Evolutionary conservation across 352 stramenopile species (phyloP), one percentile per base, ranked within the genome.

Genomic region (Phytopythium boreale): DNA sequence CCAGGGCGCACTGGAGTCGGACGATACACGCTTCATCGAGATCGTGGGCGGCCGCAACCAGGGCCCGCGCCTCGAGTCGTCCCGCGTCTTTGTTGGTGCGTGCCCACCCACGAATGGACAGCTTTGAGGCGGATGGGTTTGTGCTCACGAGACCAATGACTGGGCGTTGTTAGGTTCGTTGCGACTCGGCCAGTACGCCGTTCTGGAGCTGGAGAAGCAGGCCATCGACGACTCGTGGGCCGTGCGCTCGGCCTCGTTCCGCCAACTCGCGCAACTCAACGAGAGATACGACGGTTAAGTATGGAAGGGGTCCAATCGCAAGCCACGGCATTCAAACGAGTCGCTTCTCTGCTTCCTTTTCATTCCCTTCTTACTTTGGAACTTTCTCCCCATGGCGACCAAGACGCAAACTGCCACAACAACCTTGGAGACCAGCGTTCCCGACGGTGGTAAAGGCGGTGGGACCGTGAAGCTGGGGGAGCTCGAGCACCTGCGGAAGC

Each of bases 121-220:
- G 37, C 39, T 36, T 36, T 3, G 31, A 8, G 8, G 31, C 8
- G 31, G 8, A 36, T 64, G 50, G 14, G 39, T 24, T 17, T 20
- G 3, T 56, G 24, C 19, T 59, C 27, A 29, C 31, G 8, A n/a
- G 10, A 56, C 9, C 19, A 9, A 20, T 26, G 52, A 29, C 29
- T 41, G 27, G 34, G 26, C 7, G 19, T 49, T 50, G 17, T 26
- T 31, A 93, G 84, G 84, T 14, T 90, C 82, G 14, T 65, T 93
- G 50, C 81, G 75, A 14, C 43, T 76, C 41, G 81, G 84, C n/a
- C 80, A 93, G 49, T 93, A 89, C 58, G 89, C 75, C 17, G 82
- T 91, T n/a, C 63, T 93, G 6, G 69, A 92, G 62, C 69, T 93
- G 1, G 80, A 84, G 51, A 83, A 84, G 69, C 67, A 77, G 41